Evolutionary conservation across 306 rosid species (phyloP), one percentile per base, ranked within the genome.

Genomic region (Pyrus betulifolia): DNA sequence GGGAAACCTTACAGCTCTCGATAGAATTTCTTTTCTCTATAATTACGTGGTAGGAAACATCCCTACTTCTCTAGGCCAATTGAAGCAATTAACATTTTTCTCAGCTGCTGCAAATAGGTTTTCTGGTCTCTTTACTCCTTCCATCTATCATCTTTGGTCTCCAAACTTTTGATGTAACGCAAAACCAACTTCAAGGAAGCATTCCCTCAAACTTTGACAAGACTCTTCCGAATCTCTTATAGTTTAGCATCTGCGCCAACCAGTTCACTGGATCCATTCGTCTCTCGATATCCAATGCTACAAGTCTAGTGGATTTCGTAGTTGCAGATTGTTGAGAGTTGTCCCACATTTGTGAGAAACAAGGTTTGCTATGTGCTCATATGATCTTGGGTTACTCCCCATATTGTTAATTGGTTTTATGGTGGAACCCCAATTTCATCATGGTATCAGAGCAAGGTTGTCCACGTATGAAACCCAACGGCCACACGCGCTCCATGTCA

Each of bases 161-260:
- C 13, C 0, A 4, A 3, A 0, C 0, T 0, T 23, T 59, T 11
- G 1, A 0, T 11, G 3, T 57, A 5, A 18, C 22, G 4, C 8
- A 1, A 2, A 57, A 57, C 6, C 6, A 57, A 57, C 11, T 57
- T 57, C 62, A 4, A 58, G 62, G 62, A 18, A 58, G 62, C 1
- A 8, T 58, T 58, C 62, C 28, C 12, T 61, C 66, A 27, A 14
- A 61, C 66, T 61, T 61, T 2, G 66, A 33, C 15, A 13, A 2
- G 0, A 61, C 35, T 5, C 66, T 61, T 61, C 66, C 66, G 7
- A 61, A 61, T 61, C 21, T 61, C 35, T 1, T n/a, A 13, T 0
- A 0, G 11, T 2, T 61, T 2, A 2, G 1, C 35, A 11, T 61
- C 0, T 0, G 0, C 5, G 0, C 0, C 0, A 61, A 61, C 21